Evolutionary conservation across 208 protist species (phyloP).

Genomic region (Zelonia costaricensis): DNA sequence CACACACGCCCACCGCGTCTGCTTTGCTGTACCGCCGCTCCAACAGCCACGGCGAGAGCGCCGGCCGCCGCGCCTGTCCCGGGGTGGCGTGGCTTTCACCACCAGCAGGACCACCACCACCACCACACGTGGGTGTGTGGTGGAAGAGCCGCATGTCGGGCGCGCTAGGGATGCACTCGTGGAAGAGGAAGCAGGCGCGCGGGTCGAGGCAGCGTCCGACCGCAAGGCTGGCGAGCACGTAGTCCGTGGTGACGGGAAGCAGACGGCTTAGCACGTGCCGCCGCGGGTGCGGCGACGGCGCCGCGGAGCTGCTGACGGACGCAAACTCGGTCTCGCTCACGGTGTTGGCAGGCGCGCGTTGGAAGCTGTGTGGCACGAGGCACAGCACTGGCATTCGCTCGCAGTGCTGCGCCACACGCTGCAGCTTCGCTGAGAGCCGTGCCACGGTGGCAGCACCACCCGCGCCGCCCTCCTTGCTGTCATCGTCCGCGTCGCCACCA

Average conservation of each 20-base stretch:
- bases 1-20: conserved; percentile 44
- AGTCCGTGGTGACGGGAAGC: conserved; percentile 36
- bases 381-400: conserved; percentile 20
- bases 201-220: conserved; percentile 42
- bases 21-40: conserved; percentile 57
- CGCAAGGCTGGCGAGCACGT: conserved; percentile 57
- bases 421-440: conserved; percentile 9
- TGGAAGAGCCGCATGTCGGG: conserved; percentile 36
- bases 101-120: too few relatives aligned
- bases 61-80: conserved; percentile 2
- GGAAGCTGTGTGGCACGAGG: conserved; percentile 40
- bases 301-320: background rate
- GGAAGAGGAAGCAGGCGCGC: conserved; percentile 64
- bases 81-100: too few relatives aligned
- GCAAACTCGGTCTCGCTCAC: background rate
- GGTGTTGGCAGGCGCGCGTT: conserved; percentile 2
- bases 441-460: background rate
- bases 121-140: too few relatives aligned
- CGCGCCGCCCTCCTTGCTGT: background rate
- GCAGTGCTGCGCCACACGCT: conserved; percentile 15
- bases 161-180: conserved; percentile 39
- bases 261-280: conserved; percentile 21
- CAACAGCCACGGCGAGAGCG: conserved; percentile 44
- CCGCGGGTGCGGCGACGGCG: background rate
- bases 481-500: background rate